A percentile compares a stretch with the other conserved stretches of the same genome.
Conservation (phyloP, 768 basidiomycete species). For the Rickenella mellea region DNA sequence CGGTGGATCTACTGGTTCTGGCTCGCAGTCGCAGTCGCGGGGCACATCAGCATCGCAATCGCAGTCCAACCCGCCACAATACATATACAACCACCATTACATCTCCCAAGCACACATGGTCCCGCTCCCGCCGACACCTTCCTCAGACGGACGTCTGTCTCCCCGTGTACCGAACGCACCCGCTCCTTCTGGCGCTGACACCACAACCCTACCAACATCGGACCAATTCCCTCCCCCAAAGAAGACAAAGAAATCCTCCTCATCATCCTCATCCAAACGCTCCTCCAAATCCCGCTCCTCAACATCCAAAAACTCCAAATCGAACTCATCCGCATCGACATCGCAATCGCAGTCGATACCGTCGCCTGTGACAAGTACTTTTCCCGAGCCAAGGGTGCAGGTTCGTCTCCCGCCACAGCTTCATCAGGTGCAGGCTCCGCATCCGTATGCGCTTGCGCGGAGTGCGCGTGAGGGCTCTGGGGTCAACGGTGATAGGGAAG, state of each 20-base stretch:
- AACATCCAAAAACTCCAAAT: slow-evolving; percentile 12
- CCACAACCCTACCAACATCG: background rate
- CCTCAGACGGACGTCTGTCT: slow-evolving; percentile 3
- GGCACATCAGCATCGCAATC: slow-evolving; percentile 47
- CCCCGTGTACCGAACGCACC: slow-evolving; percentile 1
- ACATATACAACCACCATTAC: slow-evolving; percentile 17
- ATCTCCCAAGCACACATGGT: slow-evolving; percentile 13
- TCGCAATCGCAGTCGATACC: slow-evolving; percentile 20
- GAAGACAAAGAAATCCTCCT: slow-evolving; percentile 13
- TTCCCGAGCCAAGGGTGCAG: too few species aligned
- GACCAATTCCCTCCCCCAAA: slow-evolving; percentile 1
- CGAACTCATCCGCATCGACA: slow-evolving; percentile 5
- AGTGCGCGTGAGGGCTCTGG: background rate
- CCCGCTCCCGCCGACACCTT: slow-evolving; percentile 1
- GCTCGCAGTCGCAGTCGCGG: slow-evolving; percentile 53
- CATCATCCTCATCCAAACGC: background rate
- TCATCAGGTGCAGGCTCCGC: slow-evolving; percentile 14
- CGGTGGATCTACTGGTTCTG: slow-evolving; percentile 24
- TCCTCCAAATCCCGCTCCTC: background rate
- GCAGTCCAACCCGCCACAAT: slow-evolving; percentile 1
- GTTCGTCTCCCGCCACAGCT: too few species aligned
- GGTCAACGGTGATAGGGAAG: background rate
- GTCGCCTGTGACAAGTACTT: too few species aligned
- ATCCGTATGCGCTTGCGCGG: background rate
- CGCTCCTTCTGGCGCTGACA: background rate